phyloP scores from a whole-genome alignment of 2,329 filamentous ascomycete species.

The Cladorrhinum sp. region DNA sequence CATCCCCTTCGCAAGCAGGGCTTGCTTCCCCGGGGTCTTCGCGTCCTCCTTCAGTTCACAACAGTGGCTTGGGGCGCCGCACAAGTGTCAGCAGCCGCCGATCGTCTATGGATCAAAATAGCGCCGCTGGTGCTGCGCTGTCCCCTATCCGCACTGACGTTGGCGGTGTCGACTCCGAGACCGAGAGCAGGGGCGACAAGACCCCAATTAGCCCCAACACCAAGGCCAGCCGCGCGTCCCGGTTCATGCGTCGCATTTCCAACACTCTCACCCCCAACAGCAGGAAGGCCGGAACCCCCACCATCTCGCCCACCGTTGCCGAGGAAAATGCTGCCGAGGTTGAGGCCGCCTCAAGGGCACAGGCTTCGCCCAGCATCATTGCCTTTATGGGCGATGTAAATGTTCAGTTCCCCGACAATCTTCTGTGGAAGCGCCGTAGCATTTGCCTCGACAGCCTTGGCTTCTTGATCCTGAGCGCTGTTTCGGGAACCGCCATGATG shows the following conservation, averaged over 20 bases:
- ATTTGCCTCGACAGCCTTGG: constrained; percentile 82
- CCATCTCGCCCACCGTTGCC: constrained; percentile 49
- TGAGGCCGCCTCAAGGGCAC: constrained; percentile 26
- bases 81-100: constrained; percentile 62
- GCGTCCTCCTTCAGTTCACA: constrained; percentile 46
- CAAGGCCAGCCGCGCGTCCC: constrained; percentile 50
- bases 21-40: constrained; percentile 35
- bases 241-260: constrained; percentile 58
- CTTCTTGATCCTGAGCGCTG: constrained; percentile 74
- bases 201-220: constrained; percentile 36
- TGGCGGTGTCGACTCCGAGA: constrained; percentile 42
- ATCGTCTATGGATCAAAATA: constrained; percentile 51
- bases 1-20: constrained; percentile 23
- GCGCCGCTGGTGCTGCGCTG: constrained; percentile 33
- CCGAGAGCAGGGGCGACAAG: constrained; percentile 40
- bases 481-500: constrained; percentile 47
- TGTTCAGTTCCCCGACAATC: constrained; percentile 92
- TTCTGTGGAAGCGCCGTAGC: constrained; percentile 92
- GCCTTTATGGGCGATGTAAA: constrained; percentile 86
- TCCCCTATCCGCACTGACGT: constrained; percentile 44
- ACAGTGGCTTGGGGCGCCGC: constrained; percentile 48
- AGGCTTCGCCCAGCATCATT: constrained; percentile 44
- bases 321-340: constrained; percentile 45
- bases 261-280: constrained; percentile 45
- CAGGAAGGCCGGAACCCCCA: constrained; percentile 45